Evolutionary conservation across 148 eudicot genomes (phyloP), one percentile per base, ranked within the genome.

Genomic region (Rhododendron simsii): DNA sequence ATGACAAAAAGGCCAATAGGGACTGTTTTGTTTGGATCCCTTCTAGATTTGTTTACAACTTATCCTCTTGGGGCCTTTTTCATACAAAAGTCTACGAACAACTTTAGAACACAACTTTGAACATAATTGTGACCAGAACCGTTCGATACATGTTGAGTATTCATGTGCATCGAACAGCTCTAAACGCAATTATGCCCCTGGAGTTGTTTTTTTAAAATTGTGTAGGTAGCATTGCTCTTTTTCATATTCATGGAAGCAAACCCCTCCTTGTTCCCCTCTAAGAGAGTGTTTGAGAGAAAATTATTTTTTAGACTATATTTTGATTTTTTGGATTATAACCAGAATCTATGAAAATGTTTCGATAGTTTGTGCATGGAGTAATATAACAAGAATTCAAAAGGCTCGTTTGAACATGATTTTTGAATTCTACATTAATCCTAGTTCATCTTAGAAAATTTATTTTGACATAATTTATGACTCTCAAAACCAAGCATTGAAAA

Each of bases 11-110:
- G 48, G 37, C 78, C 84, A 82, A 84, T 76, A 82, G 82, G 53
- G 83, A 82, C 84, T 79, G 82, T 53, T 67, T 71, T 89, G 85
- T 90, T 87, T 86, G 84, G 69, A 77, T 88, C 55, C 71, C 74
- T 82, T 13, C 20, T 83, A 69, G 65, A 35, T 84, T 41, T 41
- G 45, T 0, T 41, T 41, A 21, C 63, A 26, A 69, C 83, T 84
- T 71, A 33, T 53, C 53, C 61, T 23, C 13, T 23, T n/a, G 13
- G 30, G 50, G 51, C 65, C 81, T 78, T 55, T 13, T 74, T 57
- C 59, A 5, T 57, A 57, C 18, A 53, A 53, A 53, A 53, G 57
- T 13, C 0, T 53, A 15, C 18, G 3, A 53, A 53, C 1, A 53
- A 53, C 5, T 51, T 51, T 53, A 53, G 2, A 47, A 9, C 50